Base-by-base conservation (phyloP, 2,329 filamentous ascomycete species). In the Eutypa lata region DNA sequence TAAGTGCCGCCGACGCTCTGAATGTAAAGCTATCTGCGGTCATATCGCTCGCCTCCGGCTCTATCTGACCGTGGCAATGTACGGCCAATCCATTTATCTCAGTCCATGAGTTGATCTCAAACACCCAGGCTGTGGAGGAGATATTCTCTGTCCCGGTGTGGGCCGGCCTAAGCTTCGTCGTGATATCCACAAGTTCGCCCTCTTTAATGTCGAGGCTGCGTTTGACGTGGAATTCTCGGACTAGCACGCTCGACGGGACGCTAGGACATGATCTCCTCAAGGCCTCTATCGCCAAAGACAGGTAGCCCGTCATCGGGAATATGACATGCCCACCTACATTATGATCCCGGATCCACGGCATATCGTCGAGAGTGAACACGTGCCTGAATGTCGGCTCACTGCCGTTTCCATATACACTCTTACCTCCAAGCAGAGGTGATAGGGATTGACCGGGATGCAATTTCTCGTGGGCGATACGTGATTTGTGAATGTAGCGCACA, bases 271-370 rank as follows among this genome's bases (percentile, higher is more conserved):
- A 45, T 35, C 54, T 44, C 21, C 53, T 51, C 19, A 49, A 43
- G 8, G 53, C 54, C 38, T 58, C 56, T 3, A 56, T 48, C 19
- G 56, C 56, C 18, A 47, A 48, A 18, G 54, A 47, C 14, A 56
- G 47, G 28, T 54, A 58, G n/a, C 54, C 56, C 8, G 56, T 54
- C 45, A 56, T 51, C 8, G 56, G 56, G 50, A 58, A 58, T 6
- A 58, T 43, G 14, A 54, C 52, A 3, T 14, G 35, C 2, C 56
- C 56, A 14, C 35, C 68, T 58, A 78, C 74, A 24, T 65, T 61
- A 63, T 79, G 78, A 55, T 79, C 75, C 50, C 74, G 63, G 31
- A 76, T 69, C 53, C 79, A 79, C 8, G 78, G 71, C 22, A 72
- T 53, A 33, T 75, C 68, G 4, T 66, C 62, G 7, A 71, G 54